A percentile compares a stretch with the other conserved stretches of the same genome.
Evolutionary conservation across 1,139 yeast genomes (phyloP).

Genomic region (Groenewaldozyma auringiensis): DNA sequence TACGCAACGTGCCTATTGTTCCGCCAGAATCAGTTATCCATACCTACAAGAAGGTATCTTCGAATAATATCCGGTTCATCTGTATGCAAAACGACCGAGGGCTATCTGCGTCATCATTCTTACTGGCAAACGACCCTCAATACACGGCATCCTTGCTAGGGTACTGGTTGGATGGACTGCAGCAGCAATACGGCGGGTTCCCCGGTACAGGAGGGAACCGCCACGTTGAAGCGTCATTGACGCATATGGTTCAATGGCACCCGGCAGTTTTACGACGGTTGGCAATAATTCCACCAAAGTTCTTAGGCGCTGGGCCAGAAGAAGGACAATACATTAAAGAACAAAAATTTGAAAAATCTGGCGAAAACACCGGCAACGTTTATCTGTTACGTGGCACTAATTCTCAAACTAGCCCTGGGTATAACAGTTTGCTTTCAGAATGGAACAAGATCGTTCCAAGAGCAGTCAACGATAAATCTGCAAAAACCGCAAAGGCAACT

Average conservation of each 20-base stretch:
- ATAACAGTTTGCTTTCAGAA: slow-evolving; percentile 6
- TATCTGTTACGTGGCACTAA: slow-evolving; percentile 20
- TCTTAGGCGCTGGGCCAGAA: slow-evolving; percentile 20
- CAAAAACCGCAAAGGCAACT: no score
- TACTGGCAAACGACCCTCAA: slow-evolving; percentile 51
- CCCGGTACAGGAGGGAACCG: slow-evolving; percentile 22
- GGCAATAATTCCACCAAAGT: slow-evolving; percentile 48
- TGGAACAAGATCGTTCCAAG: slow-evolving; percentile 5
- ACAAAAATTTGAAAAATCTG: slow-evolving; percentile 14
- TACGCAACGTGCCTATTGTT: slow-evolving; percentile 52
- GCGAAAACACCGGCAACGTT: slow-evolving; percentile 18
- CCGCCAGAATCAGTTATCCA: slow-evolving; percentile 52
- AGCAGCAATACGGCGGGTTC: slow-evolving; percentile 57
- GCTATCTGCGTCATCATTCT: slow-evolving; percentile 60
- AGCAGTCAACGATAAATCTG: background rate
- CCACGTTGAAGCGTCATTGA: slow-evolving; percentile 44
- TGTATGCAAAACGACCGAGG: slow-evolving; percentile 58
- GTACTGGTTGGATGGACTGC: slow-evolving; percentile 61
- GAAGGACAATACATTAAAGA: slow-evolving; percentile 22
- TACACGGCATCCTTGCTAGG: slow-evolving; percentile 61
- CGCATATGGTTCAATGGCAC: slow-evolving; percentile 87
- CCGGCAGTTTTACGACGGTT: slow-evolving; percentile 68
- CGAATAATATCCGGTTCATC: slow-evolving; percentile 49
- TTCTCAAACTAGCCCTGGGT: slow-evolving; percentile 15
- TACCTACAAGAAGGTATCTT: slow-evolving; percentile 57